Evolutionary conservation across 164 flowering plant genomes (phyloP), one percentile per base, ranked within the genome.

Genomic region (Kingdonia uniflora): DNA sequence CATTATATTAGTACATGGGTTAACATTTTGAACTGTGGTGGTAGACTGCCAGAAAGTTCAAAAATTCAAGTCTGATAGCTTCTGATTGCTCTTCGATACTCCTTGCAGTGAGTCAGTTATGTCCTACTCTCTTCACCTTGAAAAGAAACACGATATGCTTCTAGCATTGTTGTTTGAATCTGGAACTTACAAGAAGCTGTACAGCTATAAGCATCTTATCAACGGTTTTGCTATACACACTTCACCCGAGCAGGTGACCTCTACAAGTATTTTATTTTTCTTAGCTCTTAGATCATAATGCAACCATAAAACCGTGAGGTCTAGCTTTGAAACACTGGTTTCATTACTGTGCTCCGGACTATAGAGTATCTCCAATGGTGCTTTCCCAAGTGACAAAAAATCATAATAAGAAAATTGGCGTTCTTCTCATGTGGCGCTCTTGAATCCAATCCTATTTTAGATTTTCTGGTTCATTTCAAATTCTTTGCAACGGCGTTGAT

Each of bases 201-300:
- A 94, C 75, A 94, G 99, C 72, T 94, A 94, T 70, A 73, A 71
- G 33, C 95, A 94, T 67, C 88, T 94, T 43, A 77, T 88, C 51
- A 88, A 94, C 71, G 99, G 95, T 1, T 94, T 88, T 76, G 80
- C 99, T 38, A 86, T 80, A 66, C 91, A 81, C 50, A 66, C 78
- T 23, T 68, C 95, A 20, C 82, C 85, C 50, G 95, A 84, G 60
- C 96, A 94, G 99, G 99, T 94, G 75, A 75, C 20, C 56, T 14
- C 35, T 48, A 17, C 26, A 35, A 51, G 26, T 39, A 11, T 39
- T 42, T 19, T 22, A n/a, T 16, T 49, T 49, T 56, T 48, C 8
- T 19, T 22, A 14, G 19, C 52, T 26, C 15, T 19, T 16, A n/a
- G n/a, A n/a, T n/a, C n/a, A n/a, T n/a, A n/a, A n/a, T n/a, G n/a